These are phyloP conservation scores for Boletellus ananas DNA, from an alignment of 768 basidiomycete genomes.

Conservation along the genomic window DNA sequence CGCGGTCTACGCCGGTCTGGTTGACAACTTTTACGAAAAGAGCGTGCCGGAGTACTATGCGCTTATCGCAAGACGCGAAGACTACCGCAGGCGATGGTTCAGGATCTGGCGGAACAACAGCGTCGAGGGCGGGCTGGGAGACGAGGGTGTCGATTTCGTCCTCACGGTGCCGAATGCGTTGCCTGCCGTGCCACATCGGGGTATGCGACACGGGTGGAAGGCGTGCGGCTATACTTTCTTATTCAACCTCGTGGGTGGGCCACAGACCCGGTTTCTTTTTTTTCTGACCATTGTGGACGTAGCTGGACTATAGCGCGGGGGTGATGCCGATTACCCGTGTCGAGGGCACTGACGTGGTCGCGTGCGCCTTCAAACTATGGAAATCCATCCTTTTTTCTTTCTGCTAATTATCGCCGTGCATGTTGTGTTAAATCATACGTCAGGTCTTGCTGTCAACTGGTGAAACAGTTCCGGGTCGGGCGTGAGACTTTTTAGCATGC, in stretches of 20 bases:
- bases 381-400: too few species aligned
- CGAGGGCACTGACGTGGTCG: constrained; percentile 33
- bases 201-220: constrained; percentile 51
- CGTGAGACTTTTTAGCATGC: too few species aligned
- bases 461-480: too few species aligned
- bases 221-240: constrained; percentile 62
- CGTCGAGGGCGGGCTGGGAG: constrained; percentile 23
- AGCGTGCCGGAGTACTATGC: constrained; percentile 47
- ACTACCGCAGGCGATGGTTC: constrained; percentile 41
- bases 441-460: too few species aligned
- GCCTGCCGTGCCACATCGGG: constrained; percentile 54
- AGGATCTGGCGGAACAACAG: constrained; percentile 28
- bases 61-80: constrained; percentile 43
- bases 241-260: constrained; percentile 55
- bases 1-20: constrained; percentile 48
- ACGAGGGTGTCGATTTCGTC: constrained; percentile 57
- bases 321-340: constrained; percentile 45
- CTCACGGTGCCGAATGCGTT: constrained; percentile 59
- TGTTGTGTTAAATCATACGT: too few species aligned
- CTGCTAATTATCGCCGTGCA: too few species aligned
- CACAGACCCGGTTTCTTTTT: too few species aligned
- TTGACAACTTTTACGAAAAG: constrained; percentile 48
- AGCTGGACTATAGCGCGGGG: constrained; percentile 45
- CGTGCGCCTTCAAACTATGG: too few species aligned
- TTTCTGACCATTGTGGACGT: not conserved